phyloP scores from a whole-genome alignment of 2,329 filamentous ascomycete species.

The Alternaria sp. region DNA sequence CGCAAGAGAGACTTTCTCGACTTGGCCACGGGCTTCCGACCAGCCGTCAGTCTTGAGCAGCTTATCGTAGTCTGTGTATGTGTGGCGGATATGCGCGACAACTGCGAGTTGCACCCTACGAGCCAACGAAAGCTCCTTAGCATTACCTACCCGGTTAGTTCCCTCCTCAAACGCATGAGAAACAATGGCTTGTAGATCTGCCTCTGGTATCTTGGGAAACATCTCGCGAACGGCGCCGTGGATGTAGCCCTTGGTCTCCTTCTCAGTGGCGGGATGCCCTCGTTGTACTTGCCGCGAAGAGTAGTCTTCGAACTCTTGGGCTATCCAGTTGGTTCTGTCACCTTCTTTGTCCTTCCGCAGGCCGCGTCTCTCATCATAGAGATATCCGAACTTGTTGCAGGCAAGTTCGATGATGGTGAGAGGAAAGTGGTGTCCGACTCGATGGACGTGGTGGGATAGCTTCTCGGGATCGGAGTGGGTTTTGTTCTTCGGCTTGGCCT shows the following conservation, averaged over 20 bases:
- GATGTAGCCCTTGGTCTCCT: constrained; percentile 63
- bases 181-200: constrained; percentile 64
- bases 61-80: constrained; percentile 68
- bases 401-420: constrained; percentile 64
- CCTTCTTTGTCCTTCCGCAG: constrained; percentile 27
- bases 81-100: constrained; percentile 67
- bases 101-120: constrained; percentile 67
- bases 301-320: constrained; percentile 46
- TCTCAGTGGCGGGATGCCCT: constrained; percentile 33
- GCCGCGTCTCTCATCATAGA: constrained; percentile 27
- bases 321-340: constrained; percentile 38
- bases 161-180: constrained; percentile 67
- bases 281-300: constrained; percentile 33
- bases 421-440: constrained; percentile 69
- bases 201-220: constrained; percentile 67
- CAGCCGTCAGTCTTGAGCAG: constrained; percentile 61
- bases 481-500: constrained; percentile 55
- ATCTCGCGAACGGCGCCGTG: constrained; percentile 65
- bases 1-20: constrained; percentile 62
- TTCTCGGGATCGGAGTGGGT: constrained; percentile 58
- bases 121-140: constrained; percentile 59
- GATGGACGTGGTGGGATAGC: constrained; percentile 66
- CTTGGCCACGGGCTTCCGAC: constrained; percentile 60
- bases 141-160: constrained; percentile 64
- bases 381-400: constrained; percentile 57